Evolutionary conservation across 2,329 filamentous ascomycete species (phyloP).

Genomic region (Aspergillus sp.): DNA sequence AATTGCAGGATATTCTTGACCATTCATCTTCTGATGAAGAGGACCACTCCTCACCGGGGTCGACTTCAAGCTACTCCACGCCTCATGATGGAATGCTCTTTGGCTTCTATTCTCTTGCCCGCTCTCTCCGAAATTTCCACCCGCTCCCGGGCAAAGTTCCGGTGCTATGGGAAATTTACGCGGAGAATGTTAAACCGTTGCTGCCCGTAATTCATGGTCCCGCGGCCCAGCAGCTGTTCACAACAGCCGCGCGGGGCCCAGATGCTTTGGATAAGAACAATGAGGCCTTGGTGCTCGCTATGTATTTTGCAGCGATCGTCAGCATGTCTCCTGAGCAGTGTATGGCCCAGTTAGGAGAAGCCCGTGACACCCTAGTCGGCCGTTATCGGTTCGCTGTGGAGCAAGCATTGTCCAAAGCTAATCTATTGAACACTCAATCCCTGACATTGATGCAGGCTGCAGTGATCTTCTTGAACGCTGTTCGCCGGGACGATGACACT

Average conservation of each 20-base stretch:
- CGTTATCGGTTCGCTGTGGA: conserved; percentile 64
- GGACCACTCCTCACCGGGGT: conserved; percentile 48
- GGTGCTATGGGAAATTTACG: conserved; percentile 58
- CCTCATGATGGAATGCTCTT: conserved; percentile 62
- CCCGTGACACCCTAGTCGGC: conserved; percentile 49
- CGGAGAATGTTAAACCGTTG: conserved; percentile 62
- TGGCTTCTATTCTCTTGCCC: conserved; percentile 57
- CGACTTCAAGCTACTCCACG: conserved; percentile 34
- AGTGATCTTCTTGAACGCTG: conserved; percentile 59
- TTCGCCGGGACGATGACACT: conserved; percentile 41
- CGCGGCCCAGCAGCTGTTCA: conserved; percentile 51
- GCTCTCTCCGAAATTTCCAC: conserved; percentile 58
- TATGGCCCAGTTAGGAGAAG: conserved; percentile 50
- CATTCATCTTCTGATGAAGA: conserved; percentile 59
- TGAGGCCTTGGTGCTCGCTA: conserved; percentile 61
- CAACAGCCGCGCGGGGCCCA: conserved; percentile 51
- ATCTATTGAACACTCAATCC: conserved; percentile 63
- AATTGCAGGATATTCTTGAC: conserved; percentile 62
- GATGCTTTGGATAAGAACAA: conserved; percentile 52
- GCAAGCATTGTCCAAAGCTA: conserved; percentile 63
- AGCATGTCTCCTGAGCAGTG: conserved; percentile 44
- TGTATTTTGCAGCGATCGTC: conserved; percentile 59
- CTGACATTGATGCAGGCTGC: conserved; percentile 63
- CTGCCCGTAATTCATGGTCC: conserved; percentile 61
- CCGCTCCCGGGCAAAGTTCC: conserved; percentile 52